Evolutionary conservation across 768 basidiomycete genomes (phyloP).

Genomic region (Piloderma croceum): DNA sequence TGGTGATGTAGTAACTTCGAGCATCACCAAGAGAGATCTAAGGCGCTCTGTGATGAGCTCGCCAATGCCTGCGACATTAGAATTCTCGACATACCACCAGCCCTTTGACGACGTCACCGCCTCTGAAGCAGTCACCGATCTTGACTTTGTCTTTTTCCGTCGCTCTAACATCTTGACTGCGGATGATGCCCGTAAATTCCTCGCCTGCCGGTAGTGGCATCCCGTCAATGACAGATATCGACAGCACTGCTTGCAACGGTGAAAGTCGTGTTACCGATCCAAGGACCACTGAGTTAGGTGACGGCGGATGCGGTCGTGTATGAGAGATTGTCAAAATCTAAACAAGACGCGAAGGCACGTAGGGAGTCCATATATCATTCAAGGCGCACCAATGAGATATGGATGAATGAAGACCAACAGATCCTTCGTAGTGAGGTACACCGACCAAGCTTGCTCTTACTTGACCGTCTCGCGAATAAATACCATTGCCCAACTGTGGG

Average conservation of each 20-base stretch:
- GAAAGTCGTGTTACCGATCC: slow-evolving; percentile 81
- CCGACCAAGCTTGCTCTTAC: slow-evolving; percentile 71
- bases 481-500: slow-evolving; percentile 58
- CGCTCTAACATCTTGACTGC: slow-evolving; percentile 81
- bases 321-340: slow-evolving; percentile 62
- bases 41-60: slow-evolving; percentile 4
- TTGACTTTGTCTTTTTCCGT: slow-evolving; percentile 89
- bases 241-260: slow-evolving; percentile 74
- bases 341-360: slow-evolving; percentile 5
- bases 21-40: slow-evolving; percentile 92
- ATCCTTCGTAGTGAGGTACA: slow-evolving; percentile 50
- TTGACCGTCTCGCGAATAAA: slow-evolving; percentile 58
- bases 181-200: slow-evolving; percentile 86
- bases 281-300: slow-evolving; percentile 69
- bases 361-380: slow-evolving; percentile 11
- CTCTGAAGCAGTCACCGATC: slow-evolving; percentile 86
- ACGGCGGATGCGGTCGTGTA: slow-evolving; percentile 66
- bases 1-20: slow-evolving; percentile 87
- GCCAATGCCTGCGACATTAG: too few relatives aligned
- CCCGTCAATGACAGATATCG: slow-evolving; percentile 84
- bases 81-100: slow-evolving; percentile 58
- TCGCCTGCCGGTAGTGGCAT: slow-evolving; percentile 76
- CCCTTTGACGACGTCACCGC: slow-evolving; percentile 86
- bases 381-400: slow-evolving; percentile 12
- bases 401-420: slow-evolving; percentile 49